phyloP scores from a whole-genome alignment of 2,329 filamentous ascomycete genomes.

The Penicillium hesseltinei region DNA sequence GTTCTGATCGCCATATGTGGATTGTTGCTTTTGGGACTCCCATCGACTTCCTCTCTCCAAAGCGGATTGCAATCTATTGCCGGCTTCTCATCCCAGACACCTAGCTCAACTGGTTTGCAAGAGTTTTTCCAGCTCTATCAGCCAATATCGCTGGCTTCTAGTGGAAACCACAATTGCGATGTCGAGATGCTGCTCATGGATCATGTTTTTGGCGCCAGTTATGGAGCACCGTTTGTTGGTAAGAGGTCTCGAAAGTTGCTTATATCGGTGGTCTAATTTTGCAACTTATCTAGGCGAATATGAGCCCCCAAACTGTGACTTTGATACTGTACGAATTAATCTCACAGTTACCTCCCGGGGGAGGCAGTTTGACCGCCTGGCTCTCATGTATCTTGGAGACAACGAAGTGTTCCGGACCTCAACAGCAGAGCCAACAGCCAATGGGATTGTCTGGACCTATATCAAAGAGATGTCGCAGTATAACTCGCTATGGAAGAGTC shows the following conservation, averaged over 20 bases:
- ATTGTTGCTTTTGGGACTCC: neutral
- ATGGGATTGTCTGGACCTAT: constrained; percentile 73
- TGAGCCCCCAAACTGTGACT: constrained; percentile 64
- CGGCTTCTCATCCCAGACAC: neutral
- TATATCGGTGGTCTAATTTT: neutral
- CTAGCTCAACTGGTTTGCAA: constrained; percentile 36
- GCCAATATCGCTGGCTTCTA: constrained; percentile 56
- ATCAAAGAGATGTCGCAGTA: constrained; percentile 76
- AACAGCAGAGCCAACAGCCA: constrained; percentile 71
- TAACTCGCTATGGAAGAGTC: constrained; percentile 63
- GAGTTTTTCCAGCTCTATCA: constrained; percentile 69
- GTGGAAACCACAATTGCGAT: constrained; percentile 22
- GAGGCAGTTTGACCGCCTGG: constrained; percentile 73
- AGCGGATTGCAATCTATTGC: neutral
- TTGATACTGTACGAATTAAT: constrained; percentile 73
- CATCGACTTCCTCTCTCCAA: neutral
- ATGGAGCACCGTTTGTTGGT: constrained; percentile 72
- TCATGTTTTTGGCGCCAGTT: constrained; percentile 69
- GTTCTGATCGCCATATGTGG: neutral
- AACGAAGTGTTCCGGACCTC: constrained; percentile 80
- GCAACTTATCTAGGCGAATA: constrained; percentile 53
- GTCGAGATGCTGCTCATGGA: constrained; percentile 61
- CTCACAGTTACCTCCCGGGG: constrained; percentile 71
- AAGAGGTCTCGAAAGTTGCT: constrained; percentile 26
- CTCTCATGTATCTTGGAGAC: constrained; percentile 71